Evolutionary conservation across 2,329 filamentous ascomycete species (phyloP).

Genomic region (Fusarium pilosicola): DNA sequence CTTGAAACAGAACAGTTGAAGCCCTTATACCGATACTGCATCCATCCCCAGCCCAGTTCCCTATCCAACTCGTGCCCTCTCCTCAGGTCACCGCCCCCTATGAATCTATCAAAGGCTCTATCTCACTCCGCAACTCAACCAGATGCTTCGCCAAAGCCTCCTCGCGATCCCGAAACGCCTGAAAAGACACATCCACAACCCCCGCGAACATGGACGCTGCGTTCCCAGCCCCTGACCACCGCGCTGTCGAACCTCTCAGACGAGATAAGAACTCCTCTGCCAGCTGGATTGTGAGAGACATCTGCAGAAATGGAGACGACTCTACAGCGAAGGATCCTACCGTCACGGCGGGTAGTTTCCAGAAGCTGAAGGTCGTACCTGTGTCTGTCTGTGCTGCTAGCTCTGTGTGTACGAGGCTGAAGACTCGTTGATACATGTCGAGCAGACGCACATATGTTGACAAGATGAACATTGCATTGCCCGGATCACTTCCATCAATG

Average conservation of each 20-base stretch:
- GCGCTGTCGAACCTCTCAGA: slow-evolving; percentile 47
- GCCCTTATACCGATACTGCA: slow-evolving; percentile 8
- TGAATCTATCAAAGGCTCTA: slow-evolving; percentile 47
- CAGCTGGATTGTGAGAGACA: slow-evolving; percentile 55
- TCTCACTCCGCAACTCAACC: slow-evolving; percentile 47
- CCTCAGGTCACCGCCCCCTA: slow-evolving; percentile 5
- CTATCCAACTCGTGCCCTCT: background rate
- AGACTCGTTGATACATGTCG: slow-evolving; percentile 54
- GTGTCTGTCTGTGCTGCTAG: slow-evolving; percentile 43
- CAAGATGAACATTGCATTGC: slow-evolving; percentile 52
- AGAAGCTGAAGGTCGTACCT: slow-evolving; percentile 47
- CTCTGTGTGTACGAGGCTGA: slow-evolving; percentile 50
- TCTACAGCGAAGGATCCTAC: slow-evolving; percentile 54
- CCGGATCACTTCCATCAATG: slow-evolving; percentile 48
- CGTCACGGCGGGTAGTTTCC: slow-evolving; percentile 54
- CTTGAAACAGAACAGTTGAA: background rate
- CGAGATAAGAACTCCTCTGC: slow-evolving; percentile 53
- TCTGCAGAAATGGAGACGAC: slow-evolving; percentile 53
- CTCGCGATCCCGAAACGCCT: slow-evolving; percentile 48
- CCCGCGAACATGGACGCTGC: slow-evolving; percentile 47
- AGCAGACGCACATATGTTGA: slow-evolving; percentile 53
- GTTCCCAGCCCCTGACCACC: slow-evolving; percentile 40
- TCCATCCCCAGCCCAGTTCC: background rate
- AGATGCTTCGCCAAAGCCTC: slow-evolving; percentile 49
- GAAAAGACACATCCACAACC: slow-evolving; percentile 47